These are phyloP conservation scores for Sisymbrium altissimum DNA, from an alignment of 345 rosid genomes.

Conservation along the genomic window DNA sequence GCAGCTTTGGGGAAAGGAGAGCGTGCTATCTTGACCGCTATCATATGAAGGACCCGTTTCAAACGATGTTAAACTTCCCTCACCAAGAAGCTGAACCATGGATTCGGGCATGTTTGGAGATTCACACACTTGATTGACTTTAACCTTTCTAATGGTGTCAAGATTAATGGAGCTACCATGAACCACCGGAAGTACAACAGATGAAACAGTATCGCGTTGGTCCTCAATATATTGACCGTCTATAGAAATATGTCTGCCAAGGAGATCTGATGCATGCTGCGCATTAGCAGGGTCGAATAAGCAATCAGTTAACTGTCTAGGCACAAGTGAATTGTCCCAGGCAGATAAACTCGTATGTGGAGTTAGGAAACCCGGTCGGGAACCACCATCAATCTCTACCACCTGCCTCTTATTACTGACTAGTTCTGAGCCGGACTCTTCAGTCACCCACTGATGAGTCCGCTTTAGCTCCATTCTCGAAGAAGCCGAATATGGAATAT, in stretches of 20 bases:
- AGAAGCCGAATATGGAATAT: slow-evolving; percentile 1
- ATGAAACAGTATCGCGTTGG: slow-evolving; percentile 42
- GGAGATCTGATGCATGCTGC: slow-evolving; percentile 44
- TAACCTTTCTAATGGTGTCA: slow-evolving; percentile 53
- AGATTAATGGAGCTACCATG: slow-evolving; percentile 57
- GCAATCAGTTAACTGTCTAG: slow-evolving; percentile 47
- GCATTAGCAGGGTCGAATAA: slow-evolving; percentile 51
- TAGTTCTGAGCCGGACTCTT: slow-evolving; percentile 48
- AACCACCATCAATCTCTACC: slow-evolving; percentile 37
- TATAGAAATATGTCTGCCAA: slow-evolving; percentile 34
- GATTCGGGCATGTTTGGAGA: slow-evolving; percentile 30
- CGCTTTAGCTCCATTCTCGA: slow-evolving; percentile 43
- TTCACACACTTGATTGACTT: slow-evolving; percentile 53
- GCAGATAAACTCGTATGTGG: slow-evolving; percentile 37
- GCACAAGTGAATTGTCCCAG: slow-evolving; percentile 52
- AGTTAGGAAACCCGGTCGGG: background rate
- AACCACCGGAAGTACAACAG: slow-evolving; percentile 43
- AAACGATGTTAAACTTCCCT: slow-evolving; percentile 9
- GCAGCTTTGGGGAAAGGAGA: slow-evolving; percentile 15
- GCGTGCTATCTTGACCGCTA: background rate
- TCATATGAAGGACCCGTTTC: slow-evolving; percentile 1
- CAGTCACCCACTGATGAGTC: slow-evolving; percentile 60
- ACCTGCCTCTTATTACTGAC: slow-evolving; percentile 68
- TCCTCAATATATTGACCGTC: slow-evolving; percentile 27
- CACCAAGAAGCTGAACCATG: slow-evolving; percentile 24